Conservation (phyloP, 495 filamentous ascomycete species). For the Chaetomium tenue region DNA sequence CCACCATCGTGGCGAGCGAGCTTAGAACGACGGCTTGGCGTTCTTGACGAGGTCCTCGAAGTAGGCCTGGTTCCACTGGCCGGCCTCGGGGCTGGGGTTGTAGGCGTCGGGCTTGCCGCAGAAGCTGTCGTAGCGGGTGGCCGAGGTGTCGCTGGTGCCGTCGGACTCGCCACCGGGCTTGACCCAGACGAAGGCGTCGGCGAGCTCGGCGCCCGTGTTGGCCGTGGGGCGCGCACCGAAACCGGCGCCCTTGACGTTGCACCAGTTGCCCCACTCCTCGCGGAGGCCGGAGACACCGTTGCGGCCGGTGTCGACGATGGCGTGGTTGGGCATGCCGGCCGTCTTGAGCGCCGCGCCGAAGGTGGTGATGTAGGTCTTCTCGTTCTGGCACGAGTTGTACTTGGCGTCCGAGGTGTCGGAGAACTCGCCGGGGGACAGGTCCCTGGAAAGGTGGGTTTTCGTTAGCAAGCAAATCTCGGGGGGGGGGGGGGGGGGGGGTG, state of each 20-base stretch:
- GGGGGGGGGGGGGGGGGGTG: no score
- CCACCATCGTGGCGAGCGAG: no score
- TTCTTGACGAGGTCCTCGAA: slow-evolving; percentile 69
- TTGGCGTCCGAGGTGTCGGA: slow-evolving; percentile 55
- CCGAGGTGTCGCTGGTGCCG: slow-evolving; percentile 63
- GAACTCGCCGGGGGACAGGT: slow-evolving; percentile 63
- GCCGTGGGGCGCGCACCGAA: slow-evolving; percentile 70
- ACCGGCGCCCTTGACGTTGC: slow-evolving; percentile 69
- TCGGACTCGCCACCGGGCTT: slow-evolving; percentile 84
- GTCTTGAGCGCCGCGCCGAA: slow-evolving; percentile 59
- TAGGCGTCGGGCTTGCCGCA: slow-evolving; percentile 62
- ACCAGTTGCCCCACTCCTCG: slow-evolving; percentile 73
- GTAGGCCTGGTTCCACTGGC: slow-evolving; percentile 76
- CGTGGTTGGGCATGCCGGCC: slow-evolving; percentile 67
- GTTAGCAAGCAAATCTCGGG: slow-evolving; percentile 1
- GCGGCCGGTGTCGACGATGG: slow-evolving; percentile 68
- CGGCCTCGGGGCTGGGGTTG: slow-evolving; percentile 75
- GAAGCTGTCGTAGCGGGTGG: slow-evolving; percentile 67
- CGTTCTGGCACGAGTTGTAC: slow-evolving; percentile 62
- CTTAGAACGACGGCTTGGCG: slow-evolving; percentile 58
- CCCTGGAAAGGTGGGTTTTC: slow-evolving; percentile 33
- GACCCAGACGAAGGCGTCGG: slow-evolving; percentile 79
- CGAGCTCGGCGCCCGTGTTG: slow-evolving; percentile 58
- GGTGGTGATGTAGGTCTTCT: slow-evolving; percentile 68
- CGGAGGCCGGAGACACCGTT: slow-evolving; percentile 69